Base-by-base conservation (phyloP, 495 filamentous ascomycete genomes). In the Bombardia bombarda region DNA sequence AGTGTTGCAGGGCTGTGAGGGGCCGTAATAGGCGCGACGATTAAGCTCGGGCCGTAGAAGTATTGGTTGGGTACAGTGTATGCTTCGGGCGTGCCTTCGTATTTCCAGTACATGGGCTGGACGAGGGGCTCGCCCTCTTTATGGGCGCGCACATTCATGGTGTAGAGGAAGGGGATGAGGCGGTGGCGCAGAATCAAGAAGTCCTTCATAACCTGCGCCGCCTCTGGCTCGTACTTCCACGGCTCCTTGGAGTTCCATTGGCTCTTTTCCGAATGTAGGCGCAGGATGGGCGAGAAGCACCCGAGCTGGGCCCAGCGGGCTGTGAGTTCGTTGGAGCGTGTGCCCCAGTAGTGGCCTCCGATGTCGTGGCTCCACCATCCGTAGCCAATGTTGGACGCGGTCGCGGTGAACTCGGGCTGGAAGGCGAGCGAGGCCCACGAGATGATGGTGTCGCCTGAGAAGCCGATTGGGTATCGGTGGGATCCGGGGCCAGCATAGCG, bases 341-440 rank as follows among this genome's bases (percentile, higher is more conserved):
- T 47, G 1, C 77, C 77, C 10, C 50, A 55, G 40, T 65, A 66
- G 48, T 81, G 77, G 18, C 77, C 77, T 17, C 77, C 77, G 33
- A 81, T 79, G 45, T 81, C 77, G 50, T 81, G 74, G 40, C 73
- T 77, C 77, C 77, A 81, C 76, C 76, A 81, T 7, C 76, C 76
- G 43, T 73, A 81, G 3, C 77, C 77, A 43, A 81, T 79, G 58
- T 81, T 81, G 12, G 74, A 78, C 0, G 77, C 72, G 0, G 75
- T 78, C 5, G 73, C 70, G 0, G 77, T 81, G 52, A 80, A 81
- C 45, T 81, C 77, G 20, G 77, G 74, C 50, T 81, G 76, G 52
- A 79, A 81, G 2, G 69, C 45, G 2, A 81, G 65, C 0, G 74
- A 76, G 0, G 55, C 67, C 77, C 77, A 81, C 3, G 70, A 72